phyloP scores from a whole-genome alignment of 495 filamentous ascomycete species.

The Neurospora pannonica region DNA sequence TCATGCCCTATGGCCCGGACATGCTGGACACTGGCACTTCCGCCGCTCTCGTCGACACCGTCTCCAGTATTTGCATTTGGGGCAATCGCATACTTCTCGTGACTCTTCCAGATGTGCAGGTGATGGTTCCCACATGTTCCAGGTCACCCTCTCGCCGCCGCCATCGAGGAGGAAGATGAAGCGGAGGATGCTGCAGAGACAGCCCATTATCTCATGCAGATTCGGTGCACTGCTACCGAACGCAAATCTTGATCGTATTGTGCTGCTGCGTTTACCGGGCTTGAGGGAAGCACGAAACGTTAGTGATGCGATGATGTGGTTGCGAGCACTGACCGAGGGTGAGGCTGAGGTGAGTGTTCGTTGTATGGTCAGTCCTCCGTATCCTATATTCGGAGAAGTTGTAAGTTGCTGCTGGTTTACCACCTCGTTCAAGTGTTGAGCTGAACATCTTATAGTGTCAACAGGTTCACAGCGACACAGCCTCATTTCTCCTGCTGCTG shows the following conservation, averaged over 20 bases:
- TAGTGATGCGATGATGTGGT: not conserved
- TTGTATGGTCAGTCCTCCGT: not conserved
- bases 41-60: not conserved
- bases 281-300: not conserved
- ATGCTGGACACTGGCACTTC: not conserved
- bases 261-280: not conserved
- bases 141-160: not conserved
- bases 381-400: not conserved
- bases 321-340: not conserved
- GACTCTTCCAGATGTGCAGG: not conserved
- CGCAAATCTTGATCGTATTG: not conserved
- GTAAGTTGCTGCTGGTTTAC: not conserved
- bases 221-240: not conserved
- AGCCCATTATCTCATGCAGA: not conserved
- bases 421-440: not conserved
- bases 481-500: not conserved
- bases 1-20: not conserved
- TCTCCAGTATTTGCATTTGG: not conserved
- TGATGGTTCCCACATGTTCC: not conserved
- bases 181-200: not conserved
- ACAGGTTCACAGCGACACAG: not conserved
- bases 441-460: not conserved
- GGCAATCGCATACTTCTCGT: not conserved
- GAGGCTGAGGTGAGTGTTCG: not conserved
- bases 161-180: not conserved